A percentile compares a stretch with the other conserved stretches of the same genome.
Conservation (phyloP, 164 flowering plant species). For the Stephania cephalantha region DNA sequence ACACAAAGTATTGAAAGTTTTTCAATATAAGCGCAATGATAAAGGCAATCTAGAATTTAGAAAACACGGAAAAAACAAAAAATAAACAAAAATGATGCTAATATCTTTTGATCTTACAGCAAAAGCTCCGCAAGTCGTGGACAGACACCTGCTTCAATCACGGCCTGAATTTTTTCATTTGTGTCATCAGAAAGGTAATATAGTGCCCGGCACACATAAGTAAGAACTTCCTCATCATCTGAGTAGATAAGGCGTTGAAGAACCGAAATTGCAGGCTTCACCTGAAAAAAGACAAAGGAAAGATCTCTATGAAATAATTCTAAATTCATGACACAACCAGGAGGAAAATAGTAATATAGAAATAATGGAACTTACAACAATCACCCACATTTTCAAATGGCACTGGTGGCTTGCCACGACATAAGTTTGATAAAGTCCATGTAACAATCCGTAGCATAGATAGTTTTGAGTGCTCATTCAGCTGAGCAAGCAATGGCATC, state of each 20-base stretch:
- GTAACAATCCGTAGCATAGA: conserved; percentile 92
- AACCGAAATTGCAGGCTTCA: conserved; percentile 62
- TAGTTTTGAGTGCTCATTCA: conserved; percentile 61
- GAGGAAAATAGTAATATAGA: neutral
- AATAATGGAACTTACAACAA: neutral
- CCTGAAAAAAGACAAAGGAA: conserved; percentile 27
- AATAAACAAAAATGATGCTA: neutral
- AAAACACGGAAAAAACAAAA: no score
- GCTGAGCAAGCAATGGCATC: conserved; percentile 61
- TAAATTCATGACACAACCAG: conserved; percentile 3
- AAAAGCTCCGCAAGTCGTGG: conserved; percentile 59
- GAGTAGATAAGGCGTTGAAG: conserved; percentile 57
- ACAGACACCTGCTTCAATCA: conserved; percentile 72
- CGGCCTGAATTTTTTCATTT: conserved; percentile 82
- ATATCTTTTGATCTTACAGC: conserved; percentile 27
- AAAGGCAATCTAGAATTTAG: no score
- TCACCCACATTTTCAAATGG: conserved; percentile 58
- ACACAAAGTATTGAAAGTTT: neutral
- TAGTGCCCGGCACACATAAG: conserved; percentile 88
- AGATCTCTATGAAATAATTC: neutral
- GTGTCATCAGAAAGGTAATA: conserved; percentile 81
- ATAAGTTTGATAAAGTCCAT: conserved; percentile 86
- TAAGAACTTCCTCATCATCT: conserved; percentile 70
- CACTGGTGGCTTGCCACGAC: conserved; percentile 78
- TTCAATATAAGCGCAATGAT: neutral